Conservation (phyloP, 768 basidiomycete species). For the Imleria badia region DNA sequence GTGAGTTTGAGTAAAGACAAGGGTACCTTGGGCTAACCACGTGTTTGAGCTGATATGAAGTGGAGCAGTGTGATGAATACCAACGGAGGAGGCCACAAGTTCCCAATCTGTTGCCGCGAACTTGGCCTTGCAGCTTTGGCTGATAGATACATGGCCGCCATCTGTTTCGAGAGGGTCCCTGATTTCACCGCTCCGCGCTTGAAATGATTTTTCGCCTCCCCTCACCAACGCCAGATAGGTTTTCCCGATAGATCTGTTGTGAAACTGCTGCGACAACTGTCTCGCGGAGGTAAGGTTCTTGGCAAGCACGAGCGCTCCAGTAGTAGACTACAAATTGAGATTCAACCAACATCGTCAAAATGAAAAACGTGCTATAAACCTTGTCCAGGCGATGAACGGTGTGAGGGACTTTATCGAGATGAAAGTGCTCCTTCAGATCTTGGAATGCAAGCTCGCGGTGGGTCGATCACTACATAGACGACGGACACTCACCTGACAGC, state of each 20-base stretch:
- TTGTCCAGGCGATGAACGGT: slow-evolving; percentile 69
- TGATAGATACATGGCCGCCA: slow-evolving; percentile 43
- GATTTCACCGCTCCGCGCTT: slow-evolving; percentile 41
- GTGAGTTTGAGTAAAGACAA: slow-evolving; percentile 56
- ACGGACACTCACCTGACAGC: slow-evolving; percentile 32
- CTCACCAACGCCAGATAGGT: slow-evolving; percentile 65
- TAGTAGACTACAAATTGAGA: slow-evolving; percentile 47
- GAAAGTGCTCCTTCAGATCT: slow-evolving; percentile 33
- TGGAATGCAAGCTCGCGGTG: slow-evolving; percentile 2
- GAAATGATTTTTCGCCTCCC: slow-evolving; percentile 49
- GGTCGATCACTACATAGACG: neutral
- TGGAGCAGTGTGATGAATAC: slow-evolving; percentile 25
- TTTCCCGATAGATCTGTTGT: slow-evolving; percentile 47
- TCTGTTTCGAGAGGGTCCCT: slow-evolving; percentile 40
- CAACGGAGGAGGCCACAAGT: slow-evolving; percentile 55
- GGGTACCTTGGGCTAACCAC: slow-evolving; percentile 40
- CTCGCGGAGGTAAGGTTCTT: slow-evolving; percentile 42
- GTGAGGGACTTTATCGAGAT: slow-evolving; percentile 38
- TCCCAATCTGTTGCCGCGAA: slow-evolving; percentile 52
- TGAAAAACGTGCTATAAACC: slow-evolving; percentile 32
- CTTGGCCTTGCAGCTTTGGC: slow-evolving; percentile 30
- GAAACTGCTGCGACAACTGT: slow-evolving; percentile 57
- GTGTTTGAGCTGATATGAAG: slow-evolving; percentile 28
- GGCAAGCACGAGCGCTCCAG: slow-evolving; percentile 60
- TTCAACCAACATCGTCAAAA: neutral